Evolutionary conservation across 2,329 filamentous ascomycete species (phyloP).

Genomic region (Hymenoscyphus salicellus): DNA sequence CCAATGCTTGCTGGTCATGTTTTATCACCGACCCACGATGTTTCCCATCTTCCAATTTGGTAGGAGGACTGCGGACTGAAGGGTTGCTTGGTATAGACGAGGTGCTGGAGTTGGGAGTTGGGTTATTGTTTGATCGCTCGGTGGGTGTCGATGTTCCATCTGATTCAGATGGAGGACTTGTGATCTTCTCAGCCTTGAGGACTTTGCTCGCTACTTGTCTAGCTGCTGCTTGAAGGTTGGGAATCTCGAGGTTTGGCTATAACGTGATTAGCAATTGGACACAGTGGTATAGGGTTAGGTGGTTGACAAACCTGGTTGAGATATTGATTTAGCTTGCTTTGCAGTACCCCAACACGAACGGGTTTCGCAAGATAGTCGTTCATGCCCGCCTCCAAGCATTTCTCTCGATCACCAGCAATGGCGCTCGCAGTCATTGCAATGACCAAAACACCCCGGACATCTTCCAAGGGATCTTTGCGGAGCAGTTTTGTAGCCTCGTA

Average conservation of each 20-base stretch:
- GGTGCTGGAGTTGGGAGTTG: background rate
- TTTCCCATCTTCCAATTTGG: background rate
- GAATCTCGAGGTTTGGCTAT: constrained; percentile 24
- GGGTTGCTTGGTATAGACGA: background rate
- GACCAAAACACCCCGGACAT: constrained; percentile 79
- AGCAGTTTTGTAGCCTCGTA: constrained; percentile 87
- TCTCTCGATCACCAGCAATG: constrained; percentile 91
- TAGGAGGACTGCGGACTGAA: background rate
- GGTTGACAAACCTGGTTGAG: constrained; percentile 39
- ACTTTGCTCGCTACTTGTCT: constrained; percentile 26
- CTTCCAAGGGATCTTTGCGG: constrained; percentile 70
- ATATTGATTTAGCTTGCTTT: constrained; percentile 74
- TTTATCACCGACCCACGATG: background rate
- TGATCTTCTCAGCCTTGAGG: constrained; percentile 14
- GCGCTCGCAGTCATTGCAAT: constrained; percentile 97
- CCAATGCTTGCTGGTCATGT: background rate
- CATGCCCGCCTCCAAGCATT: constrained; percentile 94
- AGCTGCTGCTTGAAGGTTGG: constrained; percentile 30
- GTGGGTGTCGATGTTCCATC: background rate
- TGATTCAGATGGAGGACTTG: background rate
- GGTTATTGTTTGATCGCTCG: background rate
- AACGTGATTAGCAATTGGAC: background rate
- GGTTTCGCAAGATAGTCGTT: constrained; percentile 96
- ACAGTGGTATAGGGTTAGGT: background rate
- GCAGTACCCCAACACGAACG: constrained; percentile 82